These are phyloP conservation scores for Trichoderma gamsii DNA, from an alignment of 495 filamentous ascomycete species.

Conservation along the genomic window DNA sequence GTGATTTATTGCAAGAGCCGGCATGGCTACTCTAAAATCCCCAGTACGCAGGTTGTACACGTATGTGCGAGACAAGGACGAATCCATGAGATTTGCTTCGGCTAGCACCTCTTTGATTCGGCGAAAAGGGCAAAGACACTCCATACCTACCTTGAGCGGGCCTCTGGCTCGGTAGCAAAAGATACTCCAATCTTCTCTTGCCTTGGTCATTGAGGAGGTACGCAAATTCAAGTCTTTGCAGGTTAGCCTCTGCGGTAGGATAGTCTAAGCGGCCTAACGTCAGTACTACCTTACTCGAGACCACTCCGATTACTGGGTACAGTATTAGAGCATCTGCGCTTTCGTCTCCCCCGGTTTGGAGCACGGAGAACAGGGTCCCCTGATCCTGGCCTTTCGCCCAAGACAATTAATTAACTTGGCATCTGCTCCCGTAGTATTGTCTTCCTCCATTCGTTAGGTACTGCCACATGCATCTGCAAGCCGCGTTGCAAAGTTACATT, in stretches of 20 bases:
- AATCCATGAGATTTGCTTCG: not conserved
- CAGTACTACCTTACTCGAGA: not conserved
- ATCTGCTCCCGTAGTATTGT: not conserved
- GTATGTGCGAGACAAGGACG: not conserved
- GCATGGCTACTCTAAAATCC: not conserved
- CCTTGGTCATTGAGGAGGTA: no score
- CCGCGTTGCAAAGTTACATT: not conserved
- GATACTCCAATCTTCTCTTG: not conserved
- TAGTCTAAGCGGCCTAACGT: not conserved
- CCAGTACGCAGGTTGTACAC: not conserved
- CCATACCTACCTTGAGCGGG: not conserved
- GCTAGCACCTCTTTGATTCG: not conserved
- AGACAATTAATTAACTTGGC: not conserved
- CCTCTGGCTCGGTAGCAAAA: not conserved
- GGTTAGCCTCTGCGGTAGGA: no score
- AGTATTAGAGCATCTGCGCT: not conserved
- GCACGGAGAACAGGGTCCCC: not conserved
- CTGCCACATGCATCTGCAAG: not conserved
- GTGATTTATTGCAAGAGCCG: slow-evolving; percentile 9
- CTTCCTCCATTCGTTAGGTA: not conserved
- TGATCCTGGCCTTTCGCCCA: not conserved
- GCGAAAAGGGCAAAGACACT: not conserved
- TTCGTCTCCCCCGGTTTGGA: slow-evolving; percentile 2
- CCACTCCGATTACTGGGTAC: not conserved
- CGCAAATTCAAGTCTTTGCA: not conserved